Conservation (phyloP, 2,329 filamentous ascomycete genomes). For the Claviceps pazoutovae region DNA sequence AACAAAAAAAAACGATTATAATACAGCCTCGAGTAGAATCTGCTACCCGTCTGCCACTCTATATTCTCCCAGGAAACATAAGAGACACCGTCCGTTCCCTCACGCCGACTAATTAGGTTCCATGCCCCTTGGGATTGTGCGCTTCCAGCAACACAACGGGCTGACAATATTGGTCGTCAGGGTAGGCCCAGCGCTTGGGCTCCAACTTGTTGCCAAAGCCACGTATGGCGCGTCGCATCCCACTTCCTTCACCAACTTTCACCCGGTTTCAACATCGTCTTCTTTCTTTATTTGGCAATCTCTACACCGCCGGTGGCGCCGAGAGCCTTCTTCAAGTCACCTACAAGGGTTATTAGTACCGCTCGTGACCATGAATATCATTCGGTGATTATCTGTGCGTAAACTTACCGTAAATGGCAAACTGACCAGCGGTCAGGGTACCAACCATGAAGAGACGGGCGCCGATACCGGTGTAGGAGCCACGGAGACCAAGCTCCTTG, state of each 20-base stretch:
- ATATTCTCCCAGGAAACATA: conserved; percentile 12
- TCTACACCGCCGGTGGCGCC: conserved; percentile 11
- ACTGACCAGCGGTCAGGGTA: conserved; percentile 66
- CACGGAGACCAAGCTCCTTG: conserved; percentile 68
- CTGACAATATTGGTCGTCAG: background rate
- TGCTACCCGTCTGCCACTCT: conserved; percentile 10
- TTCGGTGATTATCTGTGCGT: background rate
- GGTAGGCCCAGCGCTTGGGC: conserved; percentile 10
- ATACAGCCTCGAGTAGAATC: conserved; percentile 15
- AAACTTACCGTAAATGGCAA: conserved; percentile 60
- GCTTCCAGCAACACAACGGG: conserved; percentile 1
- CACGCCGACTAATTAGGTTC: background rate
- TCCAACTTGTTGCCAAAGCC: background rate
- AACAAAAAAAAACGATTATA: conserved; percentile 15
- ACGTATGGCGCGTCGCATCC: background rate
- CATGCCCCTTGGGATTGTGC: background rate
- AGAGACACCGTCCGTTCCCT: conserved; percentile 3
- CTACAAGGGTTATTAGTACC: background rate
- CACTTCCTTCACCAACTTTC: background rate
- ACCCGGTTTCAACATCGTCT: background rate
- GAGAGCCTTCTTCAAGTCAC: conserved; percentile 53
- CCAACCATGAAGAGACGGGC: conserved; percentile 53
- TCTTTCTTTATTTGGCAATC: conserved; percentile 12
- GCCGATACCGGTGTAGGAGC: conserved; percentile 69
- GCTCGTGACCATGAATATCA: background rate